Conservation (phyloP, 495 filamentous ascomycete genomes). For the Neurospora sp. region DNA sequence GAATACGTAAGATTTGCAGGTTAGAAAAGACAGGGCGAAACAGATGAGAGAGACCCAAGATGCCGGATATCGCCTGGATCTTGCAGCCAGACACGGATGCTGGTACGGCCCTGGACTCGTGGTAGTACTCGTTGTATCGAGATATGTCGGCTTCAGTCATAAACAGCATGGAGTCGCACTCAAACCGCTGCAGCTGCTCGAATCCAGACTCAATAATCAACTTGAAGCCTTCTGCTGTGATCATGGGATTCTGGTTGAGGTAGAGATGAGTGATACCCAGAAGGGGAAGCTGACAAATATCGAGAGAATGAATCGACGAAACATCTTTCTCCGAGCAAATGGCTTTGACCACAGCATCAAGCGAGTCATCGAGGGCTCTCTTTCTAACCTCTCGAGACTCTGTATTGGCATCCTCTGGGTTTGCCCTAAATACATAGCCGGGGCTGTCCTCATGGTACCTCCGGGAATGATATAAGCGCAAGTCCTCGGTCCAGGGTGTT, state of each 20-base stretch:
- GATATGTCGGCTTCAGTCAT: not conserved
- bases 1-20: constrained; percentile 32
- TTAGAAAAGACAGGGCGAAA: constrained; percentile 36
- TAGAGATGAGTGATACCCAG: constrained; percentile 33
- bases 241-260: constrained; percentile 28
- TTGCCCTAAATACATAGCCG: not conserved
- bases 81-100: not conserved
- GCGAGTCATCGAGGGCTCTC: not conserved
- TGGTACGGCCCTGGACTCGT: not conserved
- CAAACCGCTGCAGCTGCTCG: constrained; percentile 32
- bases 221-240: constrained; percentile 17
- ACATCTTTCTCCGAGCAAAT: not conserved
- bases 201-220: constrained; percentile 19
- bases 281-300: constrained; percentile 5
- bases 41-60: constrained; percentile 27
- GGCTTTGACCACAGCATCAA: not conserved
- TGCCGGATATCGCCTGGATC: constrained; percentile 16
- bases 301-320: not conserved
- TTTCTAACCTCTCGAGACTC: not conserved
- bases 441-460: not conserved
- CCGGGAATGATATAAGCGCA: not conserved
- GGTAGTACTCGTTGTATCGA: not conserved
- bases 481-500: not conserved
- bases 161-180: constrained; percentile 25
- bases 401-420: not conserved